These are phyloP conservation scores for Zymoseptoria ardabiliae DNA, from an alignment of 2,329 filamentous ascomycete species.

Conservation along the genomic window DNA sequence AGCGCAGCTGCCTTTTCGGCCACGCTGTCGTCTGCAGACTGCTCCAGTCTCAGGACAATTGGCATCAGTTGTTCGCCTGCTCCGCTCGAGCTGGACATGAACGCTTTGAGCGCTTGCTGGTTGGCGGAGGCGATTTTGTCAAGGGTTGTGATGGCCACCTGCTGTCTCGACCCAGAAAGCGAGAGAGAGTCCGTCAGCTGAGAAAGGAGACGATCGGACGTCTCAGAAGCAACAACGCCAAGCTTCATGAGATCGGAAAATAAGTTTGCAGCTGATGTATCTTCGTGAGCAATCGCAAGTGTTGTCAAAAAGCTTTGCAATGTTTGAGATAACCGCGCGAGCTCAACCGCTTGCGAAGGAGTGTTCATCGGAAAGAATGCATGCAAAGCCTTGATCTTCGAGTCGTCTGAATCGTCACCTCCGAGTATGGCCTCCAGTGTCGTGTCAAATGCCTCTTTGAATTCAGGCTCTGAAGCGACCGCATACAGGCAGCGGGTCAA, in stretches of 20 bases:
- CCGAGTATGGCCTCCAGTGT: constrained; percentile 15
- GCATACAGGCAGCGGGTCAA: constrained; percentile 59
- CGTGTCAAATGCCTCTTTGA: constrained; percentile 25
- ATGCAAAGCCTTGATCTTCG: constrained; percentile 20
- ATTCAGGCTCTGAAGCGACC: constrained; percentile 28
- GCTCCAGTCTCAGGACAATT: constrained; percentile 46
- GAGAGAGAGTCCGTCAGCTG: constrained; percentile 34
- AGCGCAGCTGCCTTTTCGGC: constrained; percentile 37
- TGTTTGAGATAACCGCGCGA: constrained; percentile 26
- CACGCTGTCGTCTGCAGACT: constrained; percentile 47
- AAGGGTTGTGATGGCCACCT: constrained; percentile 21
- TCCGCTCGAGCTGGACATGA: constrained; percentile 36
- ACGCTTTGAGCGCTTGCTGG: constrained; percentile 37
- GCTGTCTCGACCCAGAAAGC: constrained; percentile 20
- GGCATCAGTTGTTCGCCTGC: constrained; percentile 46
- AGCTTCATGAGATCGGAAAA: constrained; percentile 17
- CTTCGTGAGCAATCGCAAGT: constrained; percentile 2
- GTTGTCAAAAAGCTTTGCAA: constrained; percentile 7
- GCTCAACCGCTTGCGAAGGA: constrained; percentile 29
- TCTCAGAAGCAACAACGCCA: constrained; percentile 28
- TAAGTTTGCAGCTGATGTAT: not conserved
- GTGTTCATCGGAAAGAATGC: constrained; percentile 28
- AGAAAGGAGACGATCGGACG: constrained; percentile 33
- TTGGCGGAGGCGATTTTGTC: constrained; percentile 32
- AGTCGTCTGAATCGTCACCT: constrained; percentile 14